Evolutionary conservation across 2,329 filamentous ascomycete species (phyloP), one percentile per base, ranked within the genome.

Genomic region (Xylariaceae sp.): DNA sequence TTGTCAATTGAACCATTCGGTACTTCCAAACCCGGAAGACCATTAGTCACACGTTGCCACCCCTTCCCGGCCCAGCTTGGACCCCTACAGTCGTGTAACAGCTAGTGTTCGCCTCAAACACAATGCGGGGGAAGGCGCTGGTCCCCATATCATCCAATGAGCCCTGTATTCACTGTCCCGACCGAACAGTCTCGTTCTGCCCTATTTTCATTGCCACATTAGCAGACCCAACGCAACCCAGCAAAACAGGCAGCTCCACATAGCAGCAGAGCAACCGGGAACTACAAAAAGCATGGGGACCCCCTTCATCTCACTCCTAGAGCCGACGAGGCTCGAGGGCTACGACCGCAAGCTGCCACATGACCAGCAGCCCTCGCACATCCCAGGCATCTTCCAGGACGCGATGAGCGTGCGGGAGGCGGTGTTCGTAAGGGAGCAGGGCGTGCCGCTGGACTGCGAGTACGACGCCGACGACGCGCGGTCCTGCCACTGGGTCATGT

Each of bases 401-500:
- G 83, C 83, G 58, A 86, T 88, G 83, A 70, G 74, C 46, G 79
- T 88, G 36, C 82, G 86, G 29, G 75, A 83, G 55, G 65, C 71
- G 15, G 85, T 88, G 47, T 88, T 86, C 62, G 81, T 87, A 20
- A 30, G 73, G 6, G 85, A 87, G 64, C 85, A 88, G 64, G 63
- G 71, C 0, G 75, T 84, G 11, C 77, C 81, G 0, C 71, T 84
- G 1, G 84, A 88, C 30, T 83, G 85, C 60, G 92, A 97, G 71
- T 81, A 91, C 60, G 93, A 97, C 75, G 75, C 79, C 1, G 91
- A 97, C 68, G 93, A 97, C 70, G 62, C 80, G 1, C 82, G 89
- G 29, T 87, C 85, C 62, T 93, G 87, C 74, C 92, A 97, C 72
- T 96, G 91, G 89, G 87, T 96, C 24, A 78, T 87, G n/a, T 96